These are phyloP conservation scores for Psilocybe tampanensis DNA, from an alignment of 768 basidiomycete species.

Conservation along the genomic window DNA sequence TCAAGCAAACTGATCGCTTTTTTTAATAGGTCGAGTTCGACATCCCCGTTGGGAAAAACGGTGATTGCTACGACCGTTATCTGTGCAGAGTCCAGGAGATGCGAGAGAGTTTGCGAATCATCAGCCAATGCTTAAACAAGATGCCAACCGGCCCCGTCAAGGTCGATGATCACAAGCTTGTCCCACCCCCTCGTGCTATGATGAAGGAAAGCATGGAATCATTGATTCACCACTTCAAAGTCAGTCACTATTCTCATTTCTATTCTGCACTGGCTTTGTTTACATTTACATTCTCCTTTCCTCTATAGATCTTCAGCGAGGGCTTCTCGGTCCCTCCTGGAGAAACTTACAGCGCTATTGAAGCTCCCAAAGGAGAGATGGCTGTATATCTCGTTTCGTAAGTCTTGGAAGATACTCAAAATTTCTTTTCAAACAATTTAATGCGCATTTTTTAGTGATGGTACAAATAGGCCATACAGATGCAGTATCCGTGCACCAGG, in stretches of 20 bases:
- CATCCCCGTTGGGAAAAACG: slow-evolving; percentile 93
- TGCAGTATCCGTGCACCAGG: slow-evolving; percentile 98
- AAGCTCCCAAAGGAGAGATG: slow-evolving; percentile 99
- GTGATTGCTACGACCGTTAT: slow-evolving; percentile 98
- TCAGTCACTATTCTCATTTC: slow-evolving; percentile 20
- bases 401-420: slow-evolving; percentile 31
- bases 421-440: neutral
- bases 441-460: slow-evolving; percentile 74
- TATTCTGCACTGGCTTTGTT: too few relatives aligned
- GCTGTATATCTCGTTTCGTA: slow-evolving; percentile 96
- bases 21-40: slow-evolving; percentile 95
- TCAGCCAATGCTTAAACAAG: slow-evolving; percentile 95
- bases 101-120: slow-evolving; percentile 90
- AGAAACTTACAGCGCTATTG: slow-evolving; percentile 96
- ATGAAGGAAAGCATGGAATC: slow-evolving; percentile 99
- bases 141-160: slow-evolving; percentile 92
- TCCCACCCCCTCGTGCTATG: slow-evolving; percentile 91
- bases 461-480: slow-evolving; percentile 93
- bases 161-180: slow-evolving; percentile 97
- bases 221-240: slow-evolving; percentile 99
- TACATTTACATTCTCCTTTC: too few relatives aligned
- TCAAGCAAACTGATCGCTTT: neutral
- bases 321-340: slow-evolving; percentile 96
- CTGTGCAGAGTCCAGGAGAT: slow-evolving; percentile 98
- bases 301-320: slow-evolving; percentile 87